Percentiles rank a stretch among this genome's conserved stretches.
Evolutionary conservation across 495 filamentous ascomycete genomes (phyloP).

Genomic region (Aspergillus egyptiacus): DNA sequence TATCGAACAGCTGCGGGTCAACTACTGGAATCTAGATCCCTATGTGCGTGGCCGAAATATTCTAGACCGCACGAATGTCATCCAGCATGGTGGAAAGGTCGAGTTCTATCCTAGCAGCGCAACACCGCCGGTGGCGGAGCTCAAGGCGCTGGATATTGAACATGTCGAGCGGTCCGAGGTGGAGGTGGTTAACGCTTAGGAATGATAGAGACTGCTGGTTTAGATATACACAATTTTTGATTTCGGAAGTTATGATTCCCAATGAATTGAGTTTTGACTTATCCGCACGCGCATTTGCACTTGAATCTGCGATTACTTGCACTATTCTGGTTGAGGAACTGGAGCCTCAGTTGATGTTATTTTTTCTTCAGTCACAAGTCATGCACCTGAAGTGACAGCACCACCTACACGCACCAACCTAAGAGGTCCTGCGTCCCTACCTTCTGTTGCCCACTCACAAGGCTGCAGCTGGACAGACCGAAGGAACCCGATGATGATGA

Average conservation of each 20-base stretch:
- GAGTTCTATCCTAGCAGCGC: constrained; percentile 52
- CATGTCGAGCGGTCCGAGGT: constrained; percentile 24
- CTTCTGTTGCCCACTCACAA: too few relatives aligned
- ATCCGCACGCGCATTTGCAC: too few relatives aligned
- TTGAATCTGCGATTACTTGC: too few relatives aligned
- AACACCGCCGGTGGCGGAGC: constrained; percentile 13
- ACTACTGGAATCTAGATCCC: constrained; percentile 79
- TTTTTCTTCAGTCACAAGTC: too few relatives aligned
- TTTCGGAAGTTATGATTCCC: constrained; percentile 12
- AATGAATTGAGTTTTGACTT: neutral
- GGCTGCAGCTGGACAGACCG: too few relatives aligned
- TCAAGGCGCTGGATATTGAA: constrained; percentile 25
- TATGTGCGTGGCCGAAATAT: constrained; percentile 63
- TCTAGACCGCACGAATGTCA: constrained; percentile 66
- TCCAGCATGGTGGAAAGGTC: constrained; percentile 56
- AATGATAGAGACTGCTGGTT: neutral
- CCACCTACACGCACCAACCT: too few relatives aligned
- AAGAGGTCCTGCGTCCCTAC: too few relatives aligned
- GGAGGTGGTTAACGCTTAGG: constrained; percentile 10
- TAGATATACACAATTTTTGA: constrained; percentile 1
- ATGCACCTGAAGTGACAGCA: too few relatives aligned
- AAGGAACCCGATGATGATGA: too few relatives aligned
- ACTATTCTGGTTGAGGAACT: too few relatives aligned
- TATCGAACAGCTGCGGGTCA: constrained; percentile 54
- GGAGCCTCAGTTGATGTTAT: too few relatives aligned